Conservation (phyloP, 768 basidiomycete genomes). For the Podaxis mareebaensis region DNA sequence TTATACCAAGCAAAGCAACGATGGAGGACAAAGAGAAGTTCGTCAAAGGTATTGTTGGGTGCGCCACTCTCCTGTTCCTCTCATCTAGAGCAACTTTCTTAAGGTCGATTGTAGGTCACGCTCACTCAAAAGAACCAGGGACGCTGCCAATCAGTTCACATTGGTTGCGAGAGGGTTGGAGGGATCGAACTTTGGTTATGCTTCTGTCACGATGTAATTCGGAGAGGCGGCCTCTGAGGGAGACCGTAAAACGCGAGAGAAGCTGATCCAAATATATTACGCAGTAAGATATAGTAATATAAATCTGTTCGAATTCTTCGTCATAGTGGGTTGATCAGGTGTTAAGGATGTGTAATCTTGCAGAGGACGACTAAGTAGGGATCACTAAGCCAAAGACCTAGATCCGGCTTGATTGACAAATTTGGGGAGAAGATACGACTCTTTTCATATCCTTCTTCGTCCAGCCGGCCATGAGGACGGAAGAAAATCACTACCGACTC, state of each 20-base stretch:
- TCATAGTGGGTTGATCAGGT: background rate
- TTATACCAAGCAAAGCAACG: constrained; percentile 72
- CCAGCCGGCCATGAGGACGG: background rate
- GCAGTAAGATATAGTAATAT: constrained; percentile 6
- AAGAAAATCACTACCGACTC: background rate
- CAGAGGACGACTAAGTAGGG: background rate
- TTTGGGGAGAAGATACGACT: background rate
- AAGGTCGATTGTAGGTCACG: constrained; percentile 50
- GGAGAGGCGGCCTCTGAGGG: background rate
- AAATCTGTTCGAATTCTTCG: background rate
- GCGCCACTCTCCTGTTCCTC: constrained; percentile 19
- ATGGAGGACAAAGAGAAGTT: constrained; percentile 78
- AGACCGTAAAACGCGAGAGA: background rate
- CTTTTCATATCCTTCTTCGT: background rate
- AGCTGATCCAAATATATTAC: background rate
- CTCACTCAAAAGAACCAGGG: constrained; percentile 70
- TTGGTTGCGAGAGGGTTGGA: constrained; percentile 83
- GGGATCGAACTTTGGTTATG: constrained; percentile 84
- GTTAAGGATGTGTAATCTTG: background rate
- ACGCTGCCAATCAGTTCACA: constrained; percentile 87
- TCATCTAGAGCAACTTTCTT: background rate
- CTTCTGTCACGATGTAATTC: constrained; percentile 41
- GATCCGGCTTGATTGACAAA: background rate
- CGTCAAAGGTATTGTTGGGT: constrained; percentile 71
- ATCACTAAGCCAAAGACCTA: background rate